phyloP scores from a whole-genome alignment of 2,329 filamentous ascomycete species.

The Aspergillus sp. region DNA sequence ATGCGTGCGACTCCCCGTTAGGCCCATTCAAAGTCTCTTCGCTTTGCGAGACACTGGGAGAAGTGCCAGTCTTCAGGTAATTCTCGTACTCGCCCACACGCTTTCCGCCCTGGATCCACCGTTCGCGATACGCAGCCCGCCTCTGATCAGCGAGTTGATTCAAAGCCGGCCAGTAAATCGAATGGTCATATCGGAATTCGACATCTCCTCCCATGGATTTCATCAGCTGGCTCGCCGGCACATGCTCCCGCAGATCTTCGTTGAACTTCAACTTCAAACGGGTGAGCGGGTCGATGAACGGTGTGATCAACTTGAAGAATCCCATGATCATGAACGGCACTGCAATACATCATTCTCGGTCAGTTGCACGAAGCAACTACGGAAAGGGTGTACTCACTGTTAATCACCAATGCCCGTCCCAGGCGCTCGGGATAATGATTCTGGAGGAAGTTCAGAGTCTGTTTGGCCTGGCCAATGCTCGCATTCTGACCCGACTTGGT shows the following conservation, averaged over 20 bases:
- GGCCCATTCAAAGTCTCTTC: conserved; percentile 11
- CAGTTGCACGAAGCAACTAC: conserved; percentile 9
- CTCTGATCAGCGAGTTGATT: conserved; percentile 66
- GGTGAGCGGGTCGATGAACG: conserved; percentile 94
- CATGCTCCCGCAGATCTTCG: conserved; percentile 78
- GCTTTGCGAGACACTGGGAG: conserved; percentile 35
- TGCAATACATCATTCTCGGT: conserved; percentile 31
- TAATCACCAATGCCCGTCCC: conserved; percentile 83
- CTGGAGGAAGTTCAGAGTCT: conserved; percentile 88
- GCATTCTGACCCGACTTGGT: conserved; percentile 74
- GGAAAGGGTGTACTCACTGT: conserved; percentile 56
- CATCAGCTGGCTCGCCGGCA: conserved; percentile 80
- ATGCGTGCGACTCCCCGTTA: background rate
- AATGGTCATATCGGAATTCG: conserved; percentile 89
- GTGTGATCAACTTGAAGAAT: conserved; percentile 94
- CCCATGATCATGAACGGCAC: conserved; percentile 88
- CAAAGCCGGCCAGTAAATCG: conserved; percentile 83
- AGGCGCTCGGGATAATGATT: conserved; percentile 93
- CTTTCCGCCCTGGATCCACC: conserved; percentile 80
- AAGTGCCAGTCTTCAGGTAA: conserved; percentile 72
- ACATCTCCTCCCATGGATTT: conserved; percentile 73
- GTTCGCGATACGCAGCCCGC: conserved; percentile 58
- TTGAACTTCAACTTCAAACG: conserved; percentile 97
- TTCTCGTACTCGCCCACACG: conserved; percentile 81
- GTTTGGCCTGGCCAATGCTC: conserved; percentile 69